These are phyloP conservation scores for Aureobasidium sp. DNA, from an alignment of 2,329 filamentous ascomycete species.

Conservation along the genomic window DNA sequence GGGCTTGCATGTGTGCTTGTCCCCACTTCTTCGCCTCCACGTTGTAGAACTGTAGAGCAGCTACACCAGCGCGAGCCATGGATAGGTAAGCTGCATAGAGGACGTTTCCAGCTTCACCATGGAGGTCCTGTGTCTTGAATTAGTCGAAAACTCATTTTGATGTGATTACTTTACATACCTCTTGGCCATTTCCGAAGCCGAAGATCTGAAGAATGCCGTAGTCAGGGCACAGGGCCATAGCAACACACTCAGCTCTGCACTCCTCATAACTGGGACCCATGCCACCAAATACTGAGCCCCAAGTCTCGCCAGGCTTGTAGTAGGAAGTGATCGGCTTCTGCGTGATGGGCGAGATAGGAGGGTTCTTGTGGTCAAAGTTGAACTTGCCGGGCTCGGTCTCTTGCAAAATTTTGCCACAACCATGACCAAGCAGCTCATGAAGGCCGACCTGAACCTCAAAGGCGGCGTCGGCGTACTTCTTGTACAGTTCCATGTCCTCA, in stretches of 20 bases:
- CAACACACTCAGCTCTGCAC: constrained; percentile 87
- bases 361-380: constrained; percentile 82
- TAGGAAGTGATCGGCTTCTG: constrained; percentile 71
- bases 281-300: constrained; percentile 67
- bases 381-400: constrained; percentile 74
- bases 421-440: constrained; percentile 82
- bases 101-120: constrained; percentile 73
- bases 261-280: constrained; percentile 88
- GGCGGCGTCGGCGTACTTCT: constrained; percentile 74
- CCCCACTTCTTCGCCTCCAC: constrained; percentile 83
- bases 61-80: constrained; percentile 90
- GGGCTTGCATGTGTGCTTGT: constrained; percentile 60
- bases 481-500: constrained; percentile 68
- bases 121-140: constrained; percentile 46
- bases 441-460: constrained; percentile 96
- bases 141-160: not conserved
- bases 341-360: constrained; percentile 72
- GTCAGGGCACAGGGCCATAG: constrained; percentile 84
- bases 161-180: constrained; percentile 20
- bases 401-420: constrained; percentile 87
- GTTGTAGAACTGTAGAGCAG: constrained; percentile 89
- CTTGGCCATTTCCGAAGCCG: constrained; percentile 72
- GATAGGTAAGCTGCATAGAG: constrained; percentile 82
- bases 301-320: constrained; percentile 94
- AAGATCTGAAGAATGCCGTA: constrained; percentile 86